Percentiles rank a stretch among this genome's conserved stretches.
Evolutionary conservation across 2,329 filamentous ascomycete species (phyloP).

Genomic region (Sarocladiaceae sp.): DNA sequence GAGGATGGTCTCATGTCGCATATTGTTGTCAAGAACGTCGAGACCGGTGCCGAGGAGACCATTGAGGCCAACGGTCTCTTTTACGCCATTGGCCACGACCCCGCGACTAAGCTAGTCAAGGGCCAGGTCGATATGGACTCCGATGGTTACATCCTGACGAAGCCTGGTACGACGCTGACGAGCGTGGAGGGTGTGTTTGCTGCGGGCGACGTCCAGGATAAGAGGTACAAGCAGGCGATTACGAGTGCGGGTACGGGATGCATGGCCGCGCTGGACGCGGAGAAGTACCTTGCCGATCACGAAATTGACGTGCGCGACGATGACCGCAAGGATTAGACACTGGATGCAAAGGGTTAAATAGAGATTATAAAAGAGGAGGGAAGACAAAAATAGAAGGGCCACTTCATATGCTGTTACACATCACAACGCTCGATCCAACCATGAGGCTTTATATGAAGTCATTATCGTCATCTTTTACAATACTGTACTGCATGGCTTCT

Average conservation of each 20-base stretch:
- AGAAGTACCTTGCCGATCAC: slow-evolving; percentile 80
- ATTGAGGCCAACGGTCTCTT: slow-evolving; percentile 88
- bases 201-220: slow-evolving; percentile 96
- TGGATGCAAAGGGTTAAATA: background rate
- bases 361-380: background rate
- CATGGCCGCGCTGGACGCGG: slow-evolving; percentile 90
- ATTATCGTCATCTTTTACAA: slow-evolving; percentile 6
- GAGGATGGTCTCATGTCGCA: slow-evolving; percentile 83
- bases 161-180: slow-evolving; percentile 81
- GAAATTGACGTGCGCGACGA: slow-evolving; percentile 37
- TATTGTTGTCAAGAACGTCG: slow-evolving; percentile 73
- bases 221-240: slow-evolving; percentile 94
- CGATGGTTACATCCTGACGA: slow-evolving; percentile 86
- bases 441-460: too few relatives aligned
- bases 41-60: slow-evolving; percentile 71
- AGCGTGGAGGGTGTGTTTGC: slow-evolving; percentile 91
- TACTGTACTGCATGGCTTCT: background rate
- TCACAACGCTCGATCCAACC: background rate
- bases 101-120: slow-evolving; percentile 85
- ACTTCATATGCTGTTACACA: background rate
- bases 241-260: slow-evolving; percentile 95
- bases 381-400: slow-evolving; percentile 4
- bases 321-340: slow-evolving; percentile 2
- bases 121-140: slow-evolving; percentile 81
- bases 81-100: slow-evolving; percentile 96